Conservation (phyloP, 2,329 filamentous ascomycete species). For the Coccinonectria pachysandricola region DNA sequence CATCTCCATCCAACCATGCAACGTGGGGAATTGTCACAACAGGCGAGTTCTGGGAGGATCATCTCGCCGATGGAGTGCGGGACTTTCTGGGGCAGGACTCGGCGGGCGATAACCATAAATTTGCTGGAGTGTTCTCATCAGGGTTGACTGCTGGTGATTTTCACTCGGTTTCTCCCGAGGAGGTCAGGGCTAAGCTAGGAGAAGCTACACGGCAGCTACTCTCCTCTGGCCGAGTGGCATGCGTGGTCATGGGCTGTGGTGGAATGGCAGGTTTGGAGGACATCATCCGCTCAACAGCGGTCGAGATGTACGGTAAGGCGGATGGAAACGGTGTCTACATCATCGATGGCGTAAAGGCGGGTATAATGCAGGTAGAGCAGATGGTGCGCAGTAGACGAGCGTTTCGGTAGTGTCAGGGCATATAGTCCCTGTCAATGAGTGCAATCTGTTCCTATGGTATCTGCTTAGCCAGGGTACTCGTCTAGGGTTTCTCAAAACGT, state of each 20-base stretch:
- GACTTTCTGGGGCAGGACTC: slow-evolving; percentile 46
- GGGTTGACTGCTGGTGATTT: slow-evolving; percentile 72
- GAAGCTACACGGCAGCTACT: slow-evolving; percentile 61
- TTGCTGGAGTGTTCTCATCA: slow-evolving; percentile 74
- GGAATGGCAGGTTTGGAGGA: slow-evolving; percentile 82
- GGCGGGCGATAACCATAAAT: slow-evolving; percentile 34
- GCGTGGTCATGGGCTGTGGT: slow-evolving; percentile 77
- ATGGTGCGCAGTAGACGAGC: slow-evolving; percentile 33
- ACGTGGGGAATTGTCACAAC: slow-evolving; percentile 85
- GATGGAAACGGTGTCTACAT: slow-evolving; percentile 51
- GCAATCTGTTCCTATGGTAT: too few species aligned
- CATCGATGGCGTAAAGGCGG: slow-evolving; percentile 70
- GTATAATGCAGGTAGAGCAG: slow-evolving; percentile 51
- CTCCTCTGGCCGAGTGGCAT: slow-evolving; percentile 43
- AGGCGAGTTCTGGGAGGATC: slow-evolving; percentile 69
- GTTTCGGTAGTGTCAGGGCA: slow-evolving; percentile 27
- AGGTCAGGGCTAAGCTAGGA: slow-evolving; percentile 56
- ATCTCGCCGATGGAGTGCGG: slow-evolving; percentile 56
- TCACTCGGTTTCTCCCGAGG: slow-evolving; percentile 55
- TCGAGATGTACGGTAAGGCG: slow-evolving; percentile 51
- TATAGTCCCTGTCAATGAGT: too few species aligned
- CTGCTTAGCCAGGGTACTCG: too few species aligned
- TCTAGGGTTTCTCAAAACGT: too few species aligned
- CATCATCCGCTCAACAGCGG: slow-evolving; percentile 60
- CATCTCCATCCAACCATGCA: slow-evolving; percentile 20